Percentiles rank a stretch among this genome's conserved stretches.
Evolutionary conservation across 139 green algal species (phyloP).

Genomic region (Pedinophyceae sp.): DNA sequence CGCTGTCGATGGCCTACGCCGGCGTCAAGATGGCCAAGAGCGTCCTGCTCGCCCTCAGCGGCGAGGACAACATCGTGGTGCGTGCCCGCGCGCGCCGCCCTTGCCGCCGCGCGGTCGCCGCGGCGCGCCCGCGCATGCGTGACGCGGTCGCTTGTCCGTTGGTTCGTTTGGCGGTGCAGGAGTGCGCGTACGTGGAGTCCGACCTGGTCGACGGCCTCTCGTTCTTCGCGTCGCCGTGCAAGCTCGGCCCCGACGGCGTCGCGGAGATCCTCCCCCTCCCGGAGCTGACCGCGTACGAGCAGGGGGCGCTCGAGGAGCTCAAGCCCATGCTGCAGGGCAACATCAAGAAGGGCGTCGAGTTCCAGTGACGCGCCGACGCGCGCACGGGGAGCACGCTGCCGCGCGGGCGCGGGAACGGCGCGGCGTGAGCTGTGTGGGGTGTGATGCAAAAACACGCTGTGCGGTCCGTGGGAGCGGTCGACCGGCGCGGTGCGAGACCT

Average conservation of each 20-base stretch:
- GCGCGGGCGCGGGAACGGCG: too few relatives aligned
- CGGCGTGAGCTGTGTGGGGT: too few relatives aligned
- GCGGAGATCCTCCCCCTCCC: slow-evolving; percentile 63
- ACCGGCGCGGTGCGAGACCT: too few relatives aligned
- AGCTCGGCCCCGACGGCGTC: slow-evolving; percentile 46
- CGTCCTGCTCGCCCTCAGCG: slow-evolving; percentile 81
- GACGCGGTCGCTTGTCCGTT: too few relatives aligned
- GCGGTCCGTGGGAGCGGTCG: too few relatives aligned
- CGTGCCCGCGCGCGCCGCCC: too few relatives aligned
- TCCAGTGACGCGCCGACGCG: too few relatives aligned
- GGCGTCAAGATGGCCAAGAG: slow-evolving; percentile 87
- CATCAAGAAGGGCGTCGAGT: slow-evolving; percentile 78
- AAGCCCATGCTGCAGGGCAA: slow-evolving; percentile 64
- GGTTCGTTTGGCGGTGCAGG: slow-evolving; percentile 29
- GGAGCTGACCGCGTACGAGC: slow-evolving; percentile 70
- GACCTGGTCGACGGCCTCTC: slow-evolving; percentile 47
- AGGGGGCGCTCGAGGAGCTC: slow-evolving; percentile 57
- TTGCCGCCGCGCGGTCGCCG: too few relatives aligned
- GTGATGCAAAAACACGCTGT: too few relatives aligned
- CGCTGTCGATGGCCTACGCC: slow-evolving; percentile 96
- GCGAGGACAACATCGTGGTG: slow-evolving; percentile 41
- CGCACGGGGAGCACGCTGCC: too few relatives aligned
- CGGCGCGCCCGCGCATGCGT: too few relatives aligned
- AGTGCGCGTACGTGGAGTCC: slow-evolving; percentile 85
- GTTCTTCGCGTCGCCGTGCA: slow-evolving; percentile 90